phyloP scores from a whole-genome alignment of 2,329 filamentous ascomycete genomes.

The Ophiostoma populinum region DNA sequence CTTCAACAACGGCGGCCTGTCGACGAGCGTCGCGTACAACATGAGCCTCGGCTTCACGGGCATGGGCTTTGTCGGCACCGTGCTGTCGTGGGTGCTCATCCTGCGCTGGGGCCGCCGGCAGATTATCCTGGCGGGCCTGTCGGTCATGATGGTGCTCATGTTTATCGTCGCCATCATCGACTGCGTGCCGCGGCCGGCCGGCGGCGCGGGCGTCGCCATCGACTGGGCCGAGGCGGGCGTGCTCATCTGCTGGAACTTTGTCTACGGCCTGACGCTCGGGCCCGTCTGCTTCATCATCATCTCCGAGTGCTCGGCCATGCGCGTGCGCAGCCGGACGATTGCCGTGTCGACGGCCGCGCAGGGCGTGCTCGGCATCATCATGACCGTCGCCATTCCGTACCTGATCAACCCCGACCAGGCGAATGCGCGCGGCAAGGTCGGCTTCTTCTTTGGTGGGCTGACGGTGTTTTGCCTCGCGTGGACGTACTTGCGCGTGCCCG shows the following conservation, averaged over 20 bases:
- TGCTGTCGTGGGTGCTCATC: conserved; percentile 35
- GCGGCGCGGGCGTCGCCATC: conserved; percentile 14
- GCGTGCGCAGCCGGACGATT: conserved; percentile 27
- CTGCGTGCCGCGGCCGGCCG: conserved; percentile 24
- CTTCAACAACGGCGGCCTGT: conserved; percentile 38
- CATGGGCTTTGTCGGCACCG: conserved; percentile 35
- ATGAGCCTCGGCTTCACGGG: conserved; percentile 34
- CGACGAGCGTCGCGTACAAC: conserved; percentile 29
- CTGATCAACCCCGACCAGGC: conserved; percentile 26
- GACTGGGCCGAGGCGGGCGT: conserved; percentile 32
- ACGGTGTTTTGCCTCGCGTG: conserved; percentile 30
- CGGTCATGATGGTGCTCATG: conserved; percentile 25
- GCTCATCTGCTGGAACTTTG: conserved; percentile 32
- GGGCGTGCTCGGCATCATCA: conserved; percentile 22
- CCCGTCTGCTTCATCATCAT: conserved; percentile 35
- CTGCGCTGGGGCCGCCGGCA: conserved; percentile 31
- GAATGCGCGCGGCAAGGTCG: conserved; percentile 27
- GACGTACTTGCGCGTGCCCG: conserved; percentile 34
- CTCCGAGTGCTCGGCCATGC: conserved; percentile 30
- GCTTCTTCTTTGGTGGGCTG: conserved; percentile 28
- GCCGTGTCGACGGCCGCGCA: conserved; percentile 26
- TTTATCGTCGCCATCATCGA: conserved; percentile 30
- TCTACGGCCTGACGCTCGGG: conserved; percentile 35
- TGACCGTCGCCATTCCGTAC: conserved; percentile 27
- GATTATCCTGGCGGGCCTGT: conserved; percentile 30